These are phyloP conservation scores for Podospora bellae-mahoneyi DNA, from an alignment of 495 filamentous ascomycete species.

Conservation along the genomic window DNA sequence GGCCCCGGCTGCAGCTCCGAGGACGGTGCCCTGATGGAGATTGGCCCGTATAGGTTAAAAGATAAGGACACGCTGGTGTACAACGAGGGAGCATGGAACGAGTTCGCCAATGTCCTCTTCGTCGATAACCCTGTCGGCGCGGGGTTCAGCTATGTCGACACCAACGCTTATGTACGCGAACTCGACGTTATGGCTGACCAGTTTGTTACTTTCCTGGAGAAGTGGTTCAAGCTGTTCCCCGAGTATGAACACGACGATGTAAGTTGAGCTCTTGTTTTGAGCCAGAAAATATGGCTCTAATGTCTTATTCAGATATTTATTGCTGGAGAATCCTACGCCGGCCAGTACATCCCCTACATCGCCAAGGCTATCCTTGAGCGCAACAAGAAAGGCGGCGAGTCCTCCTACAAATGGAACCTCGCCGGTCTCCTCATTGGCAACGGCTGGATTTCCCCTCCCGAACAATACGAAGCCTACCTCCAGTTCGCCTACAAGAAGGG, in stretches of 20 bases:
- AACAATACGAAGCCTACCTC: conserved; percentile 90
- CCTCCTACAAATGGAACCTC: conserved; percentile 67
- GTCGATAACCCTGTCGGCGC: conserved; percentile 97
- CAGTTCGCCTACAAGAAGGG: conserved; percentile 71
- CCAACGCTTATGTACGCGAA: conserved; percentile 78
- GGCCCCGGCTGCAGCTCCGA: conserved; percentile 95
- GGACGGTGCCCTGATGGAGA: conserved; percentile 96
- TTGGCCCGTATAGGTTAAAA: conserved; percentile 87
- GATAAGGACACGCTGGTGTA: conserved; percentile 68
- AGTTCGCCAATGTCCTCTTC: conserved; percentile 94
- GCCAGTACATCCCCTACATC: conserved; percentile 96
- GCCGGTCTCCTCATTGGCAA: conserved; percentile 90
- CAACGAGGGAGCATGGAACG: conserved; percentile 92
- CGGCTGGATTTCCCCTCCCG: conserved; percentile 86
- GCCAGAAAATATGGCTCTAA: background rate
- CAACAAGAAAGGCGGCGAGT: conserved; percentile 52
- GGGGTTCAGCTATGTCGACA: conserved; percentile 92
- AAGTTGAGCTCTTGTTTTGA: conserved; percentile 35
- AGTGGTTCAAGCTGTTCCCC: conserved; percentile 85
- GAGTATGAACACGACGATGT: conserved; percentile 94
- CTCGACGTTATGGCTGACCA: conserved; percentile 85
- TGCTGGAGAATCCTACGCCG: conserved; percentile 93
- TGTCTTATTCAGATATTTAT: conserved; percentile 71
- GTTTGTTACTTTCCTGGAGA: conserved; percentile 83
- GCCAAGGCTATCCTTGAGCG: conserved; percentile 81